Evolutionary conservation across 1,284 basidiomycete species (phyloP), one percentile per base, ranked within the genome.

Genomic region (Ganoderma sinense): DNA sequence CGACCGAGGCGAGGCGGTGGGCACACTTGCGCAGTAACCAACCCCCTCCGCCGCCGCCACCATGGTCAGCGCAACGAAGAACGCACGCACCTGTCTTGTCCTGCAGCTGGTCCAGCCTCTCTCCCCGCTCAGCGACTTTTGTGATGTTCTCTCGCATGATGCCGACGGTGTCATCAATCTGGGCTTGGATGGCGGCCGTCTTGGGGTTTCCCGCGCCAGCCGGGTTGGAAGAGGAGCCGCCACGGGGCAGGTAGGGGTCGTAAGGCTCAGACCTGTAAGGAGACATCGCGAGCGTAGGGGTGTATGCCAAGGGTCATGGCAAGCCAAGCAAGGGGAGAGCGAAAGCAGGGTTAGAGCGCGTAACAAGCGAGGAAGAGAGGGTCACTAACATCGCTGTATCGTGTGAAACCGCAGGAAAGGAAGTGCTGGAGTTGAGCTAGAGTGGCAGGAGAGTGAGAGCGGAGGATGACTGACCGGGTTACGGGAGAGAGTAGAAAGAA

Each of bases 131-230:
- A 29, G 96, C 94, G 41, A 98, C 97, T 82, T 96, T 96, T 75
- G 92, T 94, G 78, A 99, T 98, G 84, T 99, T 99, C 78, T 98
- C 96, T 78, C 96, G 89, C 97, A 99, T 99, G 78, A 98, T 97
- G 63, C 93, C 95, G 71, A 97, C 95, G 43, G 96, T 98, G 78
- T 95, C 93, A 79, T 98, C 95, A 76, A 98, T 98, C 83, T 98
- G 96, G 40, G 89, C 88, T 82, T 98, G 96, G 76, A 98, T 97
- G 67, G 93, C 94, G 16, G 94, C 94, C 0, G 96, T 97, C 89
- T 97, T 96, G 72, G 93, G 78, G 80, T 91, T 95, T 71, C 89
- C 89, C 67, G 76, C 77, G 43, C 86, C 85, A 64, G 88, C 79
- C 43, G 88, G 84, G 76, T 89, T 89, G 59, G 89, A 73, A 60